Conservation (phyloP, 345 rosid genomes). For the Rhizophora apiculata region DNA sequence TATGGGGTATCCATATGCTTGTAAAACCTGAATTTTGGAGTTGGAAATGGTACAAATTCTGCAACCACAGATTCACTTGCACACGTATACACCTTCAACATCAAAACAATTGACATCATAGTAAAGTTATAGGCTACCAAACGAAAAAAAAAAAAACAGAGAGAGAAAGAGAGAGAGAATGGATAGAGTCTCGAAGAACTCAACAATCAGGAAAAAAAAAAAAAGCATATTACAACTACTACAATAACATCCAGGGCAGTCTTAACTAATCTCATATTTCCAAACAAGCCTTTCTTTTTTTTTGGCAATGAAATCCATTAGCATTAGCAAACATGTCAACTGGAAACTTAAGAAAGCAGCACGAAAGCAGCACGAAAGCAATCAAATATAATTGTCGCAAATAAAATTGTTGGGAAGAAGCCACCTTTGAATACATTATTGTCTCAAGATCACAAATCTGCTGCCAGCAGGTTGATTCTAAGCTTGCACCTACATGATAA, state of each 20-base stretch:
- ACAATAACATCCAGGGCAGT: too few species aligned
- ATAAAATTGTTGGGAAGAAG: slow-evolving; percentile 12
- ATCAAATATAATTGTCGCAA: slow-evolving; percentile 4
- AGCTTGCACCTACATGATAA: slow-evolving; percentile 38
- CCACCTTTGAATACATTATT: slow-evolving; percentile 80
- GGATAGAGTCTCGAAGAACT: too few species aligned
- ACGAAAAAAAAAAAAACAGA: too few species aligned
- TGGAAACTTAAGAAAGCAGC: not conserved
- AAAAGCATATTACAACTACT: too few species aligned
- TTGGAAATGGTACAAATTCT: slow-evolving; percentile 55
- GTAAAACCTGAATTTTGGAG: slow-evolving; percentile 53
- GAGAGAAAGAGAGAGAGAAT: too few species aligned
- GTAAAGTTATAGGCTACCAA: too few species aligned
- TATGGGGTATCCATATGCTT: slow-evolving; percentile 30
- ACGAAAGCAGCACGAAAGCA: not conserved
- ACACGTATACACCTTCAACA: slow-evolving; percentile 71
- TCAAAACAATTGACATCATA: slow-evolving; percentile 6
- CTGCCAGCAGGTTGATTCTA: slow-evolving; percentile 47
- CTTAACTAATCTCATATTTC: not conserved
- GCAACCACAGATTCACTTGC: slow-evolving; percentile 55
- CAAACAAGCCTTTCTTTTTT: not conserved
- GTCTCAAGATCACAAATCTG: slow-evolving; percentile 61
- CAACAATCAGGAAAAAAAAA: too few species aligned
- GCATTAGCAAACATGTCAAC: not conserved
- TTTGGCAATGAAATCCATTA: not conserved